Evolutionary conservation across 139 green algal genomes (phyloP), one percentile per base, ranked within the genome.

Genomic region (Desmodesmus armatus): DNA sequence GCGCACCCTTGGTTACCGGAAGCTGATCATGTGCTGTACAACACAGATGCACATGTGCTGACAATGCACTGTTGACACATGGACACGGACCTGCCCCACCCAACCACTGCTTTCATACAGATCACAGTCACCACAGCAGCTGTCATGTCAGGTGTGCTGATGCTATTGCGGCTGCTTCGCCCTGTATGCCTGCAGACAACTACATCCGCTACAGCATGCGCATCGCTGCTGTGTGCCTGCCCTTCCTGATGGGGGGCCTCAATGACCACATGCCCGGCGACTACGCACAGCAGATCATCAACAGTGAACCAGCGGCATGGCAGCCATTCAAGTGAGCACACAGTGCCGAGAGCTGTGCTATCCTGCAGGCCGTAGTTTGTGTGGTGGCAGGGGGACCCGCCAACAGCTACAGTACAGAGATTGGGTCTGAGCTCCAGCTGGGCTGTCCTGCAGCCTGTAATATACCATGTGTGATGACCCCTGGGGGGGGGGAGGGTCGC

Each of bases 211-310:
- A 63, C 21, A 27, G 43, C 71, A 63, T 79, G 43, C 71, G 71
- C 27, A 9, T 79, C 41, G 71, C 25, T 7, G 71, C 71, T 23
- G 40, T 44, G 15, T 15, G 11, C 25, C 43, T 79, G 43, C 71
- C 71, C 0, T 58, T 58, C 41, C 41, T 79, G 27, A 58, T 79
- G 33, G 71, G 25, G 9, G 71, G 71, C 5, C 71, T 79, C 15
- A 79, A 60, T 3, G 71, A 79, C n/a, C 71, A 79, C 71, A 79
- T 79, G 71, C 71, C 71, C 35, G 37, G 71, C 15, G 71, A 79
- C n/a, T 79, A 79, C 71, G 62, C 11, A 2, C 71, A 79, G 71
- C 71, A 79, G 3, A n/a, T 79, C 0, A 41, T 63, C 71, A 79
- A 79, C 71, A 79, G 71, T n/a, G 40, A 62, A 5, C 41, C 41